Evolutionary conservation across 306 rosid species (phyloP).

Genomic region (Medicago arabica): DNA sequence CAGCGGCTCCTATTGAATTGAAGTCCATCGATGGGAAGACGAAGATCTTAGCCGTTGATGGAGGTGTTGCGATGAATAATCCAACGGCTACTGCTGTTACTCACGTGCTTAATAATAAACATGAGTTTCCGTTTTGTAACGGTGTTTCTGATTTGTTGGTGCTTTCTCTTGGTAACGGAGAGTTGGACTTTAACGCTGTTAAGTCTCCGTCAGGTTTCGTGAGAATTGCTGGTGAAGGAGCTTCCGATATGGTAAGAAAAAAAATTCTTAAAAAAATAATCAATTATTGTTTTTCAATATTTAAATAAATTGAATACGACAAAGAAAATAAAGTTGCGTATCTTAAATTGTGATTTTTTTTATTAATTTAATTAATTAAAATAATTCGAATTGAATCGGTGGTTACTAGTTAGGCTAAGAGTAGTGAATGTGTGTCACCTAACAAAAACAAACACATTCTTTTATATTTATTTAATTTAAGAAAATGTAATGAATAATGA

Average conservation of each 20-base stretch:
- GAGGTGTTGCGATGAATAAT: constrained; percentile 86
- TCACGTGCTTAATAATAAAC: constrained; percentile 91
- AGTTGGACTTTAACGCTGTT: constrained; percentile 58
- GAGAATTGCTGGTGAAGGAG: constrained; percentile 84
- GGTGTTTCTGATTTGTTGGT: constrained; percentile 77
- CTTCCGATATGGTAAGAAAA: constrained; percentile 83
- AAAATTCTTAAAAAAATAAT: not conserved
- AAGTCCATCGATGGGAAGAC: constrained; percentile 72
- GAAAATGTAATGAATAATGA: constrained; percentile 1
- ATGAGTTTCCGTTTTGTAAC: constrained; percentile 87
- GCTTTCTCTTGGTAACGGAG: constrained; percentile 90
- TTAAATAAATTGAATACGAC: constrained; percentile 14
- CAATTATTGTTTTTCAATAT: not conserved
- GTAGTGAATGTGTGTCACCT: constrained; percentile 40
- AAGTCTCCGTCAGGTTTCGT: constrained; percentile 57
- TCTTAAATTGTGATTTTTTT: not conserved
- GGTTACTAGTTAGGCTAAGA: constrained; percentile 48
- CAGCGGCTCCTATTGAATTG: constrained; percentile 51
- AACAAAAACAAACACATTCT: constrained; percentile 34
- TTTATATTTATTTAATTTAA: not conserved
- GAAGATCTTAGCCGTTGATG: constrained; percentile 78
- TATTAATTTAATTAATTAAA: not conserved
- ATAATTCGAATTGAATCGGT: constrained; percentile 29
- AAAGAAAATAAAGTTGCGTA: not conserved
- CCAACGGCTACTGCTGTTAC: constrained; percentile 89